Evolutionary conservation across 495 filamentous ascomycete genomes (phyloP), one percentile per base, ranked within the genome.

Genomic region (Barbatosphaeria neglecta): DNA sequence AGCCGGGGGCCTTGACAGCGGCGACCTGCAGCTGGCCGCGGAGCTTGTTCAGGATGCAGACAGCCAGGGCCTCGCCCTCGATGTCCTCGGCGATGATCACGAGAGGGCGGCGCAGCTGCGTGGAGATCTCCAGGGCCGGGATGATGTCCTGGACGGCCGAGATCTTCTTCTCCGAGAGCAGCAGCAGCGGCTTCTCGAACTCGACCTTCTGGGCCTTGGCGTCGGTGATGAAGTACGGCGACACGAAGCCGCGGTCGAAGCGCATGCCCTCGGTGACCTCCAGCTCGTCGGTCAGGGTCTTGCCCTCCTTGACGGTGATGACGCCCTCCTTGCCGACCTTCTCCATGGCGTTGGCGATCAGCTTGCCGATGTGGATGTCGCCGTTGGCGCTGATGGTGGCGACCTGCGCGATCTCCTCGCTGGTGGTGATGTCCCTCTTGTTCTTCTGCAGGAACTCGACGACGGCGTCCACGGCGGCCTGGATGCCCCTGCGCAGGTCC

Each of bases 101-200:
- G 44, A 98, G 82, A 47, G 92, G 92, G 52, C 92, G 86, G 69
- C 92, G 88, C 58, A 87, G 75, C 62, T 95, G 87, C 61, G 90
- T 95, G 50, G 93, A 96, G 56, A 86, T 84, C 73, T 98, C 92
- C 45, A 98, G 86, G 45, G 93, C 88, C 46, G 92, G 92, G 65
- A 98, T 87, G 64, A 98, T 95, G 70, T 98, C 92, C 73, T 95
- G 87, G 40, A 95, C 93, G 40, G 87, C 82, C 40, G 92, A 97
- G 69, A 98, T 98, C 82, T 98, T 98, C 86, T 95, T 95, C 81
- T 98, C 93, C 19, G 90, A 95, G 35, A 98, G 84, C 20, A 98
- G 84, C 68, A 98, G 88, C 55, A 98, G 73, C 53, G 92, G 92
- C 81, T 97, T 97, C 83, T 98, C 92, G 56, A 97, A 97, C 75